Conservation (phyloP, 306 rosid genomes). For the Vigna radiata region DNA sequence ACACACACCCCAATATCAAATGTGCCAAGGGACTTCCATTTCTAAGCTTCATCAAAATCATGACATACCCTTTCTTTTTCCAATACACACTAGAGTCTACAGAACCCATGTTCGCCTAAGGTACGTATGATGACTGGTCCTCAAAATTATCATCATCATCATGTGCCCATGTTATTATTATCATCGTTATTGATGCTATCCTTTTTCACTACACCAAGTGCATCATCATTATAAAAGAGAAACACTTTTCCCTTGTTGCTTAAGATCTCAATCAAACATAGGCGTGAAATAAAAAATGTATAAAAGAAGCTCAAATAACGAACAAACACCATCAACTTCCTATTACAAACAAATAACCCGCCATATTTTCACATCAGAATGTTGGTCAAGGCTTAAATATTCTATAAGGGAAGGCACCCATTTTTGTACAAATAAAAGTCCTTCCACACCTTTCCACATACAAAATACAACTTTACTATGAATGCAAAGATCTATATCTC, state of each 20-base stretch:
- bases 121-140: neutral
- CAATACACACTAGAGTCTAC: too few species aligned
- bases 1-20: neutral
- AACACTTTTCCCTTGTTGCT: neutral
- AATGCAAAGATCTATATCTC: conserved; percentile 11
- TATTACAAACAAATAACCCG: too few species aligned
- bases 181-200: neutral
- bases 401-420: too few species aligned
- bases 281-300: neutral
- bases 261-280: neutral
- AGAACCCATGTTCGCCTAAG: neutral
- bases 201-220: neutral
- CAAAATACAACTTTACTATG: neutral
- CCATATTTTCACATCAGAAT: too few species aligned
- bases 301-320: neutral
- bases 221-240: neutral
- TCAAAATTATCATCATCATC: neutral
- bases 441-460: neutral
- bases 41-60: too few species aligned
- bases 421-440: too few species aligned
- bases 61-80: too few species aligned
- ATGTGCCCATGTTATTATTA: neutral
- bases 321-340: too few species aligned
- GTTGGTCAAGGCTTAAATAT: too few species aligned
- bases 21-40: too few species aligned